Evolutionary conservation across 495 filamentous ascomycete genomes (phyloP).

Genomic region (Xylaria acuta): DNA sequence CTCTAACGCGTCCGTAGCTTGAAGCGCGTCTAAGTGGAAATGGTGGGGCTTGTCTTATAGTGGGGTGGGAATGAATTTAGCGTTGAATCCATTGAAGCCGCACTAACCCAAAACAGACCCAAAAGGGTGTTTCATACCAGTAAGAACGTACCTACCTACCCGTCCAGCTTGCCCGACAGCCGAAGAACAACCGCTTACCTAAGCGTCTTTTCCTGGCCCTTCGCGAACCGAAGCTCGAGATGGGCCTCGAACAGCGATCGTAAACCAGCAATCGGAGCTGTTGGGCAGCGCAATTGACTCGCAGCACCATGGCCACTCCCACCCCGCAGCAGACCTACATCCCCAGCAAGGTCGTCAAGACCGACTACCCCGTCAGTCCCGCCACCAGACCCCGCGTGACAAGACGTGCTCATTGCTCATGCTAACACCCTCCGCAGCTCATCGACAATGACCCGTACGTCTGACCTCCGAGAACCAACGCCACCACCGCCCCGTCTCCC

Average conservation of each 20-base stretch:
- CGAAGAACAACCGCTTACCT: slow-evolving; percentile 38
- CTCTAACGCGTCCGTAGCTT: slow-evolving; percentile 8
- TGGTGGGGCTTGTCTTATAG: slow-evolving; percentile 9
- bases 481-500: neutral
- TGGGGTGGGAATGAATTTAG: neutral
- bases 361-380: slow-evolving; percentile 78
- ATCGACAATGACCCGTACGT: slow-evolving; percentile 98
- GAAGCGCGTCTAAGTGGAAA: slow-evolving; percentile 25
- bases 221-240: slow-evolving; percentile 31
- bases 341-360: slow-evolving; percentile 74
- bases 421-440: slow-evolving; percentile 74
- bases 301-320: slow-evolving; percentile 64
- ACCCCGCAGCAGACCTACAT: slow-evolving; percentile 63
- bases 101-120: no score
- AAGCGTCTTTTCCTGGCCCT: slow-evolving; percentile 24
- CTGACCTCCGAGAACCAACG: neutral
- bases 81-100: neutral
- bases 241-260: slow-evolving; percentile 3
- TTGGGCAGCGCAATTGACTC: slow-evolving; percentile 41
- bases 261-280: slow-evolving; percentile 29
- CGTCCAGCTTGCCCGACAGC: slow-evolving; percentile 18
- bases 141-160: no score
- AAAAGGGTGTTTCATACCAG: no score
- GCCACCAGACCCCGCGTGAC: neutral
- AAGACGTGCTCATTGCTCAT: slow-evolving; percentile 18